Conservation (phyloP, 2,329 filamentous ascomycete species). For the Seiridium cupressi region DNA sequence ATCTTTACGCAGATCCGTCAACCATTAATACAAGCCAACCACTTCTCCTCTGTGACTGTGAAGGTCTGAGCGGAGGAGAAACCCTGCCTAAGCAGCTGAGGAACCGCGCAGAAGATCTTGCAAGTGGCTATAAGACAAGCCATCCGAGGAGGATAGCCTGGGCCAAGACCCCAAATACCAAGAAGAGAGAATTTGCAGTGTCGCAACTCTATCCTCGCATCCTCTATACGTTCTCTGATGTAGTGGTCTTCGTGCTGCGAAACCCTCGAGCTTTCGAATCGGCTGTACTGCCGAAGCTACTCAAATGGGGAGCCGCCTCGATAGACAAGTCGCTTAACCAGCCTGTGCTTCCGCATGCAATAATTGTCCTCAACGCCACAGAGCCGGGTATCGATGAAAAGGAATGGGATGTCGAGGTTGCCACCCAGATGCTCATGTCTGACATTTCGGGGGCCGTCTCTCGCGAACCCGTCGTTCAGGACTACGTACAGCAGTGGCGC, state of each 20-base stretch:
- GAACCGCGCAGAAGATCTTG: constrained; percentile 16
- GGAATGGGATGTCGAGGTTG: constrained; percentile 39
- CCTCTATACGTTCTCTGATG: constrained; percentile 45
- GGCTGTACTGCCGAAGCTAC: constrained; percentile 36
- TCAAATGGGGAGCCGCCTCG: constrained; percentile 49
- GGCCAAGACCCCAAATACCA: constrained; percentile 30
- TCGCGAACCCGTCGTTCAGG: constrained; percentile 31
- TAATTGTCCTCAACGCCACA: constrained; percentile 50
- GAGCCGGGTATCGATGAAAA: constrained; percentile 34
- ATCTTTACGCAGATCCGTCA: constrained; percentile 48
- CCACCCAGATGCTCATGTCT: constrained; percentile 36
- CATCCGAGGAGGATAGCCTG: constrained; percentile 26
- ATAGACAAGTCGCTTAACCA: constrained; percentile 54
- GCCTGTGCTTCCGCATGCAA: constrained; percentile 51
- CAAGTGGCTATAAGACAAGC: constrained; percentile 14
- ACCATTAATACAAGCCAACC: constrained; percentile 36
- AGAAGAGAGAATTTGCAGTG: constrained; percentile 36
- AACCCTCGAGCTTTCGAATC: constrained; percentile 40
- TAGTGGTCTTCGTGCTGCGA: constrained; percentile 41
- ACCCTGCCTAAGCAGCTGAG: constrained; percentile 27
- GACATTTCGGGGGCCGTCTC: constrained; percentile 31
- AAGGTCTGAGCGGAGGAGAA: constrained; percentile 50
- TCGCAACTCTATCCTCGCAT: constrained; percentile 40
- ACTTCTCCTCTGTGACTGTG: constrained; percentile 49
- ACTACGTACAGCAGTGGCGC: constrained; percentile 41